A percentile compares a stretch with the other conserved stretches of the same genome.
Conservation (phyloP, 2,329 filamentous ascomycete genomes). For the Fusarium decemcellulare region DNA sequence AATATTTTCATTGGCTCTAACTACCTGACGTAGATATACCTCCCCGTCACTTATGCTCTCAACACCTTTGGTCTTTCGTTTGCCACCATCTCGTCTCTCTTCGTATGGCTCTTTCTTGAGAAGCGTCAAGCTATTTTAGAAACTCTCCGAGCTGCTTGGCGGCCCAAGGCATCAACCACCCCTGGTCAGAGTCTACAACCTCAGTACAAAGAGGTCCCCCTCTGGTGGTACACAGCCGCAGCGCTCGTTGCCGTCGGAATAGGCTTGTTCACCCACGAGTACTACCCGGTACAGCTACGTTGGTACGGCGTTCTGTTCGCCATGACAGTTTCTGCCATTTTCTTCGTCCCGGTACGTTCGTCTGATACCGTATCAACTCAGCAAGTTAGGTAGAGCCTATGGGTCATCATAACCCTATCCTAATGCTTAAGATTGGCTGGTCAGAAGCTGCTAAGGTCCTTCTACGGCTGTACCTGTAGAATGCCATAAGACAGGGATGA, state of each 20-base stretch:
- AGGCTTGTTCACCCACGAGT: constrained; percentile 49
- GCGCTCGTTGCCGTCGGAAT: constrained; percentile 41
- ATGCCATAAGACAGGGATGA: too few species aligned
- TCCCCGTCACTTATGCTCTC: constrained; percentile 60
- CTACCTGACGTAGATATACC: constrained; percentile 52
- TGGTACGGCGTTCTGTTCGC: constrained; percentile 52
- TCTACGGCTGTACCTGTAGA: too few species aligned
- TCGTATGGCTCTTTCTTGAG: constrained; percentile 51
- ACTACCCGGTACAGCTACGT: constrained; percentile 49
- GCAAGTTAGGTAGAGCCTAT: too few species aligned
- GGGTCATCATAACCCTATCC: too few species aligned
- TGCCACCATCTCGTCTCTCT: constrained; percentile 60
- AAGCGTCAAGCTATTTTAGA: constrained; percentile 46
- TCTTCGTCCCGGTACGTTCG: constrained; percentile 47
- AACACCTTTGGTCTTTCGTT: constrained; percentile 68
- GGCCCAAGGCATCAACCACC: neutral
- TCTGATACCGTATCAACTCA: neutral
- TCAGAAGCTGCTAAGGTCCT: too few species aligned
- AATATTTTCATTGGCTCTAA: too few species aligned
- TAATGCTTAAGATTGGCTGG: too few species aligned
- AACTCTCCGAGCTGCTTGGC: neutral
- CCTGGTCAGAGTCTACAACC: constrained; percentile 23
- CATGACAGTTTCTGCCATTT: constrained; percentile 45
- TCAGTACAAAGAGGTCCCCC: constrained; percentile 35
- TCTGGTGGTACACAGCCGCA: constrained; percentile 46